Base-by-base conservation (phyloP, 257 asterid genomes). In the Fraxinus americana region DNA sequence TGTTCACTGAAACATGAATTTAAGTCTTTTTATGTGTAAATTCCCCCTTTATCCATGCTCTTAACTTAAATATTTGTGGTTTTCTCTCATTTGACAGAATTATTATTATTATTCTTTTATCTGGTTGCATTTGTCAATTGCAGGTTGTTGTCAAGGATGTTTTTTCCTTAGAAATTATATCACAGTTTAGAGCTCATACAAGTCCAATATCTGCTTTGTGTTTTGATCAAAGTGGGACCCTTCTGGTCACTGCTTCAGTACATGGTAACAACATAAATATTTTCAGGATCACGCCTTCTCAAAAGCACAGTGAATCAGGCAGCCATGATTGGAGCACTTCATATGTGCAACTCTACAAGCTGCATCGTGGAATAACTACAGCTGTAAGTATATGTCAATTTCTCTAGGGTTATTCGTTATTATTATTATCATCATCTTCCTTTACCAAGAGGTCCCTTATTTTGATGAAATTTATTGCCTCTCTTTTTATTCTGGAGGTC, bases 201-300 rank as follows among this genome's bases (percentile, higher is more conserved):
- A 89, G 91, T 82, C 92, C 97, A 25, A 90, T 91, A 83, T 89
- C 94, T 70, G 92, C 94, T 84, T 63, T 91, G 72, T 89, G 92
- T 79, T 91, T 91, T 59, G 97, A 91, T 76, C 91, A 90, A 13
- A 90, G 93, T 80, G 93, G 93, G 71, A 90, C 97, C 68, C 91
- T 90, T 86, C 85, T 88, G 75, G 93, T 91, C 78, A 90, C 97
- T 41, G 91, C 94, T 75, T 90, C 97, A 68, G 85, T 90, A 67
- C 92, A 88, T 82, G 97, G 97, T 79, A 83, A 91, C 80, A 88
- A 85, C 85, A 83, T 88, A 72, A 84, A 90, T 82, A 79, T 89
- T 66, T 91, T 85, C 82, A 78, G 91, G 29, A 88, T 91, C 81
- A 87, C 83, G 90, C 90, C 93, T 76, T 82, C 77, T 39, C 84